Evolutionary conservation across 306 rosid species (phyloP).

Genomic region (Herpetospermum pedunculosum): DNA sequence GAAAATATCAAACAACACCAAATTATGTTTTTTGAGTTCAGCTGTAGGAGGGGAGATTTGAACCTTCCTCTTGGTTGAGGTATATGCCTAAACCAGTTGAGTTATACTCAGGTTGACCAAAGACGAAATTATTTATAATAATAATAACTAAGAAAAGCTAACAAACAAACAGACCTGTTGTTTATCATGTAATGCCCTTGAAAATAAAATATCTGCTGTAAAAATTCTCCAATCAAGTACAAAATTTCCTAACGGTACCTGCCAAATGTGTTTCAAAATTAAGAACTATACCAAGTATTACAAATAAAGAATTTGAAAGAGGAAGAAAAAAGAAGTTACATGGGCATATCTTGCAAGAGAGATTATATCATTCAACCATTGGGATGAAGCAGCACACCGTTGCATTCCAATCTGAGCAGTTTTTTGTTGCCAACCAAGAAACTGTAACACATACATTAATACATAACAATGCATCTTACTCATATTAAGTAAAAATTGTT

Average conservation of each 20-base stretch:
- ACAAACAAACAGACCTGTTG: too few relatives aligned
- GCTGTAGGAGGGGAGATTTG: too few relatives aligned
- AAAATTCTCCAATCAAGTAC: conserved; percentile 82
- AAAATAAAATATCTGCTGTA: conserved; percentile 74
- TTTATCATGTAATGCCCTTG: conserved; percentile 77
- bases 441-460: conserved; percentile 31
- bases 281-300: conserved; percentile 13
- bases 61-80: too few relatives aligned
- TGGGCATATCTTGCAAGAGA: conserved; percentile 92
- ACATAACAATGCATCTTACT: neutral
- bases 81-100: too few relatives aligned
- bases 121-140: too few relatives aligned
- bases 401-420: conserved; percentile 94
- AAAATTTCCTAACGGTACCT: conserved; percentile 92
- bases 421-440: conserved; percentile 98
- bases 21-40: too few relatives aligned
- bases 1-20: too few relatives aligned
- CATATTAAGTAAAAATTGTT: too few relatives aligned
- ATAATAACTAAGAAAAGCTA: too few relatives aligned
- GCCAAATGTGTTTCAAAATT: conserved; percentile 24
- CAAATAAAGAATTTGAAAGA: conserved; percentile 1
- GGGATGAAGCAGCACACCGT: conserved; percentile 87
- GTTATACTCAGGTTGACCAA: too few relatives aligned
- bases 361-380: conserved; percentile 78
- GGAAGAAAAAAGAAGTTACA: conserved; percentile 36